Conservation (phyloP, 2,329 filamentous ascomycete species). For the Ceratocystiopsis sp. region DNA sequence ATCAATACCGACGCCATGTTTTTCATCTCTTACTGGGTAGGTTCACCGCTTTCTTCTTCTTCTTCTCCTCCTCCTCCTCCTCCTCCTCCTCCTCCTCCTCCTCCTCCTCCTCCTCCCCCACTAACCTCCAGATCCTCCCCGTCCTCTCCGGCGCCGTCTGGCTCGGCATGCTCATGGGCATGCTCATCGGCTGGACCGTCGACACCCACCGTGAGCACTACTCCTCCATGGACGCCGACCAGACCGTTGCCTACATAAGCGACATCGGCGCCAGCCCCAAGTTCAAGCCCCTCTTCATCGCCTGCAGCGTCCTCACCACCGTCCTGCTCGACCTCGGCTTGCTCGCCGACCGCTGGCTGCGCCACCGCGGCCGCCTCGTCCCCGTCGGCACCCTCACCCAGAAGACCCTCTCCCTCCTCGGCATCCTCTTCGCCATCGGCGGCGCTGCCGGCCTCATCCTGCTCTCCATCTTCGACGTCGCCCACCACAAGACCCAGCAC, state of each 20-base stretch:
- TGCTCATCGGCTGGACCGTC: constrained; percentile 54
- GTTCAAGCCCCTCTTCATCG: constrained; percentile 65
- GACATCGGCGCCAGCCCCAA: constrained; percentile 38
- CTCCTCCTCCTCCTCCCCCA: background rate
- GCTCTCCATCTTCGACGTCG: constrained; percentile 72
- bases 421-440: constrained; percentile 50
- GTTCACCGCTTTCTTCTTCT: too few species aligned
- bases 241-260: constrained; percentile 56
- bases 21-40: constrained; percentile 6
- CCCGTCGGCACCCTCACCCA: constrained; percentile 50
- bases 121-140: constrained; percentile 39
- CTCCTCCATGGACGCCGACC: constrained; percentile 37
- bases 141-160: constrained; percentile 48
- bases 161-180: constrained; percentile 50
- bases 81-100: background rate
- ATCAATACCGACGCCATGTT: constrained; percentile 3
- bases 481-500: constrained; percentile 49
- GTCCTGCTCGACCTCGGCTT: constrained; percentile 71
- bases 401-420: constrained; percentile 42
- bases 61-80: too few species aligned
- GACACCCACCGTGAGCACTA: constrained; percentile 38
- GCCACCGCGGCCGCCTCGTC: constrained; percentile 62
- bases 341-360: constrained; percentile 65
- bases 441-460: constrained; percentile 71
- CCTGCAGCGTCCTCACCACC: constrained; percentile 53